These are phyloP conservation scores for Arabidopsis suecica DNA, from an alignment of 345 rosid species.

Conservation along the genomic window DNA sequence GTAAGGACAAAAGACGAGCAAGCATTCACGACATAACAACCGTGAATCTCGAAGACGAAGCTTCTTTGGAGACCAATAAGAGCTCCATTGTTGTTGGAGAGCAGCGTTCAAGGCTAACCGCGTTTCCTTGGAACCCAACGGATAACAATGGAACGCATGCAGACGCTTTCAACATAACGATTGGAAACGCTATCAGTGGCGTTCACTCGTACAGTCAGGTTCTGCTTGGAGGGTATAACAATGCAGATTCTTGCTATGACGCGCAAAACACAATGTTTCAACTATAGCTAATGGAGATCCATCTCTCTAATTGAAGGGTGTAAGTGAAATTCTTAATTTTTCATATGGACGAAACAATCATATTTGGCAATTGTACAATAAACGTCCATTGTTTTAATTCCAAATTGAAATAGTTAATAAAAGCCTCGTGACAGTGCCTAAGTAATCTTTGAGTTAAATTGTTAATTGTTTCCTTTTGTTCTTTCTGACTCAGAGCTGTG, in stretches of 20 bases:
- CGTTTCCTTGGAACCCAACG: slow-evolving; percentile 40
- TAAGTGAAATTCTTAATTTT: slow-evolving; percentile 37
- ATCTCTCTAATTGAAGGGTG: slow-evolving; percentile 34
- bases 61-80: slow-evolving; percentile 55
- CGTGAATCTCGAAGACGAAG: slow-evolving; percentile 62
- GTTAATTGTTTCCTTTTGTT: neutral
- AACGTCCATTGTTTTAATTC: slow-evolving; percentile 32
- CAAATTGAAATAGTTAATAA: slow-evolving; percentile 23
- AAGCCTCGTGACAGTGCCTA: slow-evolving; percentile 12
- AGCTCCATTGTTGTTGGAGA: slow-evolving; percentile 46
- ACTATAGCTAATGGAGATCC: slow-evolving; percentile 18
- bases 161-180: slow-evolving; percentile 40
- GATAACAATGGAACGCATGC: slow-evolving; percentile 30
- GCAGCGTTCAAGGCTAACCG: slow-evolving; percentile 39
- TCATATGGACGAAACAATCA: slow-evolving; percentile 30
- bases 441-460: neutral
- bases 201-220: slow-evolving; percentile 36
- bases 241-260: slow-evolving; percentile 39
- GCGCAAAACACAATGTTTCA: slow-evolving; percentile 40
- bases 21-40: slow-evolving; percentile 99
- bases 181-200: slow-evolving; percentile 37
- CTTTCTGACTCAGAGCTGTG: too few relatives aligned
- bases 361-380: slow-evolving; percentile 41
- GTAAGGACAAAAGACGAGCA: slow-evolving; percentile 94
- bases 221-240: slow-evolving; percentile 36